Percentiles rank a stretch among this genome's conserved stretches.
Conservation (phyloP, 768 basidiomycete species). For the Tephrocybe sp. region DNA sequence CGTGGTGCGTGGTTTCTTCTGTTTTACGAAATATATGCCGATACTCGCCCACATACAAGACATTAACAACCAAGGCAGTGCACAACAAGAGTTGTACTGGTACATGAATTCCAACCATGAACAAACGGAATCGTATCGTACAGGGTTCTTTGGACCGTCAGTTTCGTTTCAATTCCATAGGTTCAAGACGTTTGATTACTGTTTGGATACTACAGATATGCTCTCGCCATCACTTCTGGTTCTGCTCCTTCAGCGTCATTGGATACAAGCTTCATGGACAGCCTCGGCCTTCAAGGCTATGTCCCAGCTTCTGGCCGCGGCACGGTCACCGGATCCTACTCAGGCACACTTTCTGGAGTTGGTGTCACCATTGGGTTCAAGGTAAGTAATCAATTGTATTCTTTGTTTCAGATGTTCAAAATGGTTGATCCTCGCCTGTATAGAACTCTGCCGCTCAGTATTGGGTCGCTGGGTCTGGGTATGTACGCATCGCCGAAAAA, state of each 20-base stretch:
- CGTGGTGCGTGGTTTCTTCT: constrained; percentile 27
- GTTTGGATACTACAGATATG: constrained; percentile 29
- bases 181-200: neutral
- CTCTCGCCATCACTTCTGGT: constrained; percentile 42
- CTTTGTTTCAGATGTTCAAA: neutral
- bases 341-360: constrained; percentile 39
- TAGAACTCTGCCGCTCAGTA: constrained; percentile 47
- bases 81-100: constrained; percentile 48
- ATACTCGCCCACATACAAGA: constrained; percentile 23
- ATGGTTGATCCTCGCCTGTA: neutral
- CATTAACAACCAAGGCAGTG: constrained; percentile 46
- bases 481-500: constrained; percentile 5
- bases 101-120: constrained; percentile 50
- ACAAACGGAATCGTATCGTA: constrained; percentile 43
- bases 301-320: constrained; percentile 44
- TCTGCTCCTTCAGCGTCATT: constrained; percentile 39
- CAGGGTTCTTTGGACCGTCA: constrained; percentile 48
- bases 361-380: constrained; percentile 43
- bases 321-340: constrained; percentile 41
- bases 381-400: constrained; percentile 18
- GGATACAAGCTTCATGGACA: constrained; percentile 44
- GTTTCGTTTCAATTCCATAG: constrained; percentile 12
- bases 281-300: constrained; percentile 42
- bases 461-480: constrained; percentile 43
- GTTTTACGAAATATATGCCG: neutral